Evolutionary conservation across 805 yeast genomes (phyloP).

Genomic region (Metschnikowia santaceciliae): DNA sequence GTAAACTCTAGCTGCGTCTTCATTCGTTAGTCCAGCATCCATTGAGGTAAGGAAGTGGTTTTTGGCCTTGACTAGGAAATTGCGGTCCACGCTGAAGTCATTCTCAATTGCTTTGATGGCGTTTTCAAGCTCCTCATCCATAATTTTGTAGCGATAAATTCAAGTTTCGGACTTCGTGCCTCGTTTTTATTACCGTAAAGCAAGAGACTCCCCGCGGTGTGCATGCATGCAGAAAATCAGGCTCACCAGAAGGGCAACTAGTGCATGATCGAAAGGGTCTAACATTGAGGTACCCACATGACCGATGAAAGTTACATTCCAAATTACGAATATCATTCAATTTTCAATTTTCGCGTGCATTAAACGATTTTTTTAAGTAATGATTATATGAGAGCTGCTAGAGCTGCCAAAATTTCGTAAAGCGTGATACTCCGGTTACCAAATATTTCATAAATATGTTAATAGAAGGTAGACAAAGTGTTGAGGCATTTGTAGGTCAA

Average conservation of each 20-base stretch:
- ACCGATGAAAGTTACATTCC: no score
- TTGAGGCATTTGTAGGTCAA: background rate
- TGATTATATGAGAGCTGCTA: background rate
- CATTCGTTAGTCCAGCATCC: slow-evolving; percentile 52
- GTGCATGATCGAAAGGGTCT: background rate
- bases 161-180: background rate
- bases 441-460: background rate
- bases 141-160: background rate
- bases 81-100: slow-evolving; percentile 41
- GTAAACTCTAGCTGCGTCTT: slow-evolving; percentile 37
- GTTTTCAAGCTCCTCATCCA: slow-evolving; percentile 16
- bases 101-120: slow-evolving; percentile 36
- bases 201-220: slow-evolving; percentile 4
- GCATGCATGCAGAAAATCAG: background rate
- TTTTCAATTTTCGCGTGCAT: no score
- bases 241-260: background rate
- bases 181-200: background rate
- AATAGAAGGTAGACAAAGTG: background rate
- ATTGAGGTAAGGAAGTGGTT: slow-evolving; percentile 57
- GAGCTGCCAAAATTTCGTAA: background rate
- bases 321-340: no score
- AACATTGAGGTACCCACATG: background rate
- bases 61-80: slow-evolving; percentile 44
- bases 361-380: background rate
- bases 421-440: no score